These are phyloP conservation scores for Leishmania turanica DNA, from an alignment of 208 protist species.

Conservation along the genomic window DNA sequence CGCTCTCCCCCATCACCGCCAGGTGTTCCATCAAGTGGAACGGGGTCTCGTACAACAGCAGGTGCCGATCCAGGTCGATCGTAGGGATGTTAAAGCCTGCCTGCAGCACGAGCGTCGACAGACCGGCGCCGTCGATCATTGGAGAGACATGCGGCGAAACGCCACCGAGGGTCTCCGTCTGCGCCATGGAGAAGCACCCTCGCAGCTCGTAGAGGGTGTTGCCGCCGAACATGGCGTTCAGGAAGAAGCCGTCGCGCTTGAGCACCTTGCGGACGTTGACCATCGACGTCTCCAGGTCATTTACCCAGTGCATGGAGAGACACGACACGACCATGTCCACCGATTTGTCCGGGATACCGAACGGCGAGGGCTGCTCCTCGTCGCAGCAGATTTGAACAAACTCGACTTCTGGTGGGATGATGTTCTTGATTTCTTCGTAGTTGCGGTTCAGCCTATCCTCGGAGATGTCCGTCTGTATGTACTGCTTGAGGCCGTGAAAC, in stretches of 20 bases:
- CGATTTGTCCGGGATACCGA: conserved; percentile 80
- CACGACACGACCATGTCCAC: conserved; percentile 91
- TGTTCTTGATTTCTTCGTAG: conserved; percentile 83
- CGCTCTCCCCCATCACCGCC: conserved; percentile 86
- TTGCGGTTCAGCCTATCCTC: conserved; percentile 85
- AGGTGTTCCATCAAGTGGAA: conserved; percentile 93
- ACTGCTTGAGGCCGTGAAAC: conserved; percentile 85
- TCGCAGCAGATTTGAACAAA: conserved; percentile 92
- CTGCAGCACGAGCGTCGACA: conserved; percentile 88
- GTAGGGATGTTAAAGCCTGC: conserved; percentile 89
- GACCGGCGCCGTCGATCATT: conserved; percentile 84
- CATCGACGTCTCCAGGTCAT: conserved; percentile 86
- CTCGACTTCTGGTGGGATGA: conserved; percentile 80
- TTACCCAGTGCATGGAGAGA: conserved; percentile 93
- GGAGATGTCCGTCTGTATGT: conserved; percentile 92
- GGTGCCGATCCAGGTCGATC: conserved; percentile 91
- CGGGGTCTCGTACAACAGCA: conserved; percentile 87
- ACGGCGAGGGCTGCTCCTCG: conserved; percentile 75
- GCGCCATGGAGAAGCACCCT: conserved; percentile 84
- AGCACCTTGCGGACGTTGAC: conserved; percentile 80
- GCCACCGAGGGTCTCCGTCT: conserved; percentile 87
- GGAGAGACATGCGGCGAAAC: conserved; percentile 90
- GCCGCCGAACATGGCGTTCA: conserved; percentile 89
- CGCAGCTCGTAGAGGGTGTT: conserved; percentile 93
- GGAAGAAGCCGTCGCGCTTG: conserved; percentile 88